Evolutionary conservation across 352 stramenopile genomes (phyloP), one percentile per base, ranked within the genome.

Genomic region (Phytophthora vignae): DNA sequence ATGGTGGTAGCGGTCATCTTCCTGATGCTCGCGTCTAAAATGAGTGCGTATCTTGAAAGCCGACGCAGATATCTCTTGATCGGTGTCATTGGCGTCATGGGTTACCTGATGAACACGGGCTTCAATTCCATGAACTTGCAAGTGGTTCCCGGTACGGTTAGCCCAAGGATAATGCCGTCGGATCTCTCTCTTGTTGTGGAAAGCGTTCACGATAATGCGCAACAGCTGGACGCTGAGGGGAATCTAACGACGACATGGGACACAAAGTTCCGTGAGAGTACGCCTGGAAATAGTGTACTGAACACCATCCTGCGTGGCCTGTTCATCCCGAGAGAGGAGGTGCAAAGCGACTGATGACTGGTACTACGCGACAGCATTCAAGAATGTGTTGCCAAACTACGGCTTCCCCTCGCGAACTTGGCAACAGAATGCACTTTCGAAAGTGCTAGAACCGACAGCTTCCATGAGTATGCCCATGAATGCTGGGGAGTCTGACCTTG

Each of bases 81-180:
- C 46, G 46, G 2, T 15, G 55, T 21, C 5, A 59, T 70, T 55
- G 64, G 64, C 4, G 31, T 65, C 15, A 31, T 65, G 12, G 55
- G 55, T 1, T 70, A 65, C 15, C 15, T 70, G 44, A 70, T 70
- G 54, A 70, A 70, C 22, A 70, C 63, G 1, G 63, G 63, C 3
- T 70, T 70, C 36, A 70, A 48, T 11, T 57, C 54, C 2, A 42
- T 70, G 17, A 70, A 70, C 17, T 52, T 70, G 54, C 63, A 70
- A 52, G 55, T 64, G 21, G 9, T 22, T 44, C 36, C 46, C 10
- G 63, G 63, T 17, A 29, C 53, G 9, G 52, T 59, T 25, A 4
- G 22, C n/a, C 54, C 63, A 2, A 19, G 19, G 9, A 64, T 69
- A n/a, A 53, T n/a, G 12, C 15, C 44, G 1, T 50, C 27, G 1